Evolutionary conservation across 331 rosid genomes (phyloP).

Genomic region (Malus hybrid): DNA sequence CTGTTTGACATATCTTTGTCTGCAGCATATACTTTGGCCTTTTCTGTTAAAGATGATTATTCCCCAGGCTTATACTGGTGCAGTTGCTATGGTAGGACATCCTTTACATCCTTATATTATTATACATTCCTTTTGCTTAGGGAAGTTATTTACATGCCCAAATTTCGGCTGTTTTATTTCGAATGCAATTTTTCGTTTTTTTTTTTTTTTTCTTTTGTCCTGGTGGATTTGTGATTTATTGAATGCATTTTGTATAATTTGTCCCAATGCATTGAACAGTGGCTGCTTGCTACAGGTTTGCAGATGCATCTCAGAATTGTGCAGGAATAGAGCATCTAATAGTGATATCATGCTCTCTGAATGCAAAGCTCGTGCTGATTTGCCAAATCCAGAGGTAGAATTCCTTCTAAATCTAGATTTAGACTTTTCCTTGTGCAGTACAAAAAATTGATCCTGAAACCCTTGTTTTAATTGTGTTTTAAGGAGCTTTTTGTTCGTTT

Average conservation of each 20-base stretch:
- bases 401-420: not conserved
- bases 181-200: not conserved
- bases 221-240: no score
- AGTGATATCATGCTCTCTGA: slow-evolving; percentile 58
- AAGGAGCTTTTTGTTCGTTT: slow-evolving; percentile 94
- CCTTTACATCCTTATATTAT: not conserved
- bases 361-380: slow-evolving; percentile 72
- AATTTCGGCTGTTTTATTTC: slow-evolving; percentile 1
- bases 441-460: slow-evolving; percentile 5
- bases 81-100: slow-evolving; percentile 71
- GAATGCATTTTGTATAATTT: slow-evolving; percentile 6
- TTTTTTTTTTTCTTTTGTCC: no score
- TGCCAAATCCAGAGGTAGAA: slow-evolving; percentile 77
- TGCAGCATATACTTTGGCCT: slow-evolving; percentile 97
- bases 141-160: slow-evolving; percentile 7
- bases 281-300: slow-evolving; percentile 62
- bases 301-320: slow-evolving; percentile 90
- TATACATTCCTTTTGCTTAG: not conserved
- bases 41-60: slow-evolving; percentile 87
- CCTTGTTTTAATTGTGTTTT: slow-evolving; percentile 15
- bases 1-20: slow-evolving; percentile 13
- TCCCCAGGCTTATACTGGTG: slow-evolving; percentile 73
- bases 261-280: slow-evolving; percentile 13
- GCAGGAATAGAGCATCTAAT: slow-evolving; percentile 62
- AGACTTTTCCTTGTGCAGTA: not conserved